Evolutionary conservation across 2,329 filamentous ascomycete genomes (phyloP).

Genomic region (Talaromyces rugulosus): DNA sequence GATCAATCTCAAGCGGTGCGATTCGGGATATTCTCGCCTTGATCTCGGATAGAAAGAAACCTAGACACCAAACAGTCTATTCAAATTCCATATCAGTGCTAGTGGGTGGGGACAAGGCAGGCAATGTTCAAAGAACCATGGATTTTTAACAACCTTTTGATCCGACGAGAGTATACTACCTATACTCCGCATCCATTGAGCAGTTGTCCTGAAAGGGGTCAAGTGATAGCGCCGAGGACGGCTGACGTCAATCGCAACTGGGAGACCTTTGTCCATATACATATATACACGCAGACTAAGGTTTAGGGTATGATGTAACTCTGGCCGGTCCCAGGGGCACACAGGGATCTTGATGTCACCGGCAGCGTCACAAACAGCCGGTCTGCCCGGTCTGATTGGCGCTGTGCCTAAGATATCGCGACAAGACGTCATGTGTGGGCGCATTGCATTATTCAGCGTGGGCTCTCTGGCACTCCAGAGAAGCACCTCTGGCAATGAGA

Average conservation of each 20-base stretch:
- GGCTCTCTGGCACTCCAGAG: too few species aligned
- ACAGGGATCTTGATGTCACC: background rate
- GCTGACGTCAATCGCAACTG: background rate
- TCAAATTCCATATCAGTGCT: too few species aligned
- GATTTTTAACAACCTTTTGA: too few species aligned
- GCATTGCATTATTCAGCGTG: too few species aligned
- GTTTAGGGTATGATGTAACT: background rate
- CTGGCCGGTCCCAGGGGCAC: background rate
- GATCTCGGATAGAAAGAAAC: too few species aligned
- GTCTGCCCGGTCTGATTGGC: background rate
- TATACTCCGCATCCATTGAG: background rate
- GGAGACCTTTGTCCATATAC: background rate
- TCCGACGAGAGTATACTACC: too few species aligned
- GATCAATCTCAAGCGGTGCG: too few species aligned
- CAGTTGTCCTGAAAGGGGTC: background rate
- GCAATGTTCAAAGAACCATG: too few species aligned
- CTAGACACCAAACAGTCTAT: too few species aligned
- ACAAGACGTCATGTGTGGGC: background rate
- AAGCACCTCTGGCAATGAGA: too few species aligned
- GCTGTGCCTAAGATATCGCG: slow-evolving; percentile 9
- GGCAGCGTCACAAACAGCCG: background rate
- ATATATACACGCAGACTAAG: background rate
- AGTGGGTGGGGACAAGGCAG: too few species aligned
- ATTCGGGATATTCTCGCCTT: too few species aligned
- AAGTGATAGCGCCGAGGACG: background rate